phyloP scores from a whole-genome alignment of 176 grass and related monocot species.

The Aegilops tauschii region DNA sequence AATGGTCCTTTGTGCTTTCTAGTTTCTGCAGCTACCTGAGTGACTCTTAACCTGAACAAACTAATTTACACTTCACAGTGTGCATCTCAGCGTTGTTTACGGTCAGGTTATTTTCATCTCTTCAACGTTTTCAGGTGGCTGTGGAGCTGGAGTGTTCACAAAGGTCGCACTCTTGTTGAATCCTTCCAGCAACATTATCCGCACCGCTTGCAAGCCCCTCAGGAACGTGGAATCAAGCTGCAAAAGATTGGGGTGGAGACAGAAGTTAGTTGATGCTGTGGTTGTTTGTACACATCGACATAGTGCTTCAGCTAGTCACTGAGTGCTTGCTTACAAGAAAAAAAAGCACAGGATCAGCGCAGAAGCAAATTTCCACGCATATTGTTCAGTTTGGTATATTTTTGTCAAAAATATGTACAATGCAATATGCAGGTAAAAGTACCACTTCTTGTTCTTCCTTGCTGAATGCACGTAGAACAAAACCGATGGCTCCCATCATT shows the following conservation, averaged over 20 bases:
- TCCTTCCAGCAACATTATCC: constrained; percentile 64
- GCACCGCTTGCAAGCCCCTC: constrained; percentile 49
- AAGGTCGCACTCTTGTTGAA: constrained; percentile 72
- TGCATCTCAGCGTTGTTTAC: not conserved
- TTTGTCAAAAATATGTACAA: not conserved
- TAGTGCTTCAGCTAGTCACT: not conserved
- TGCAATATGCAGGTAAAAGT: not conserved
- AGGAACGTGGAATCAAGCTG: constrained; percentile 63
- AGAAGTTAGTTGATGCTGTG: not conserved
- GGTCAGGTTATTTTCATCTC: constrained; percentile 26
- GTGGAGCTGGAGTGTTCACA: constrained; percentile 49
- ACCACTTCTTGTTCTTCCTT: constrained; percentile 85
- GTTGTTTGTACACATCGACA: not conserved
- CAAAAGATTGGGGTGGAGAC: not conserved
- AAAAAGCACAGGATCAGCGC: not conserved
- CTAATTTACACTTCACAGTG: not conserved
- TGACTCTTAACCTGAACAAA: not conserved
- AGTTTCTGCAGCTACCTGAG: not conserved
- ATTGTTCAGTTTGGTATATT: not conserved
- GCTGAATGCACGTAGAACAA: constrained; percentile 76
- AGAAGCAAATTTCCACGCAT: not conserved
- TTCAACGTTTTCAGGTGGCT: constrained; percentile 47
- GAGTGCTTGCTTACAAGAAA: not conserved
- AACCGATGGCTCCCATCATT: constrained; percentile 79
- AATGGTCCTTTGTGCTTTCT: not conserved